Evolutionary conservation across 768 basidiomycete genomes (phyloP).

Genomic region (Boletus fagicola): DNA sequence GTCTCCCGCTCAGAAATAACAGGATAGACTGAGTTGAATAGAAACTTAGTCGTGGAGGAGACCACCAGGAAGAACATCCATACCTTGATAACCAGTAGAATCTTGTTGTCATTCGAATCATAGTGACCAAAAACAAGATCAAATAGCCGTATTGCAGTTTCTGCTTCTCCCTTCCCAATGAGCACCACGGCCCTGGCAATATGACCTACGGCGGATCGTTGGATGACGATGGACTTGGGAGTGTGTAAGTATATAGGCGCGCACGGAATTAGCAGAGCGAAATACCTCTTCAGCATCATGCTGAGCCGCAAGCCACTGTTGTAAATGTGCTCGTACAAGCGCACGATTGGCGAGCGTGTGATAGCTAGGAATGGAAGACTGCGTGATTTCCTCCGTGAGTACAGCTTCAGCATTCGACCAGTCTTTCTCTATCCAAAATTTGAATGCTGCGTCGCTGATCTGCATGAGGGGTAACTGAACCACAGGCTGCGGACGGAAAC

Average conservation of each 20-base stretch:
- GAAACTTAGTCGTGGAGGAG: neutral
- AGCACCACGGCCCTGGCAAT: neutral
- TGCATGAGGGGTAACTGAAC: neutral
- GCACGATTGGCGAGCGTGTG: neutral
- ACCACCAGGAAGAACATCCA: neutral
- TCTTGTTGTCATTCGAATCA: neutral
- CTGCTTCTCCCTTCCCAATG: neutral
- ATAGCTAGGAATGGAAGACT: neutral
- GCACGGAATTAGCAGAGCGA: neutral
- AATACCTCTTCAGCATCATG: neutral
- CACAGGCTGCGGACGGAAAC: neutral
- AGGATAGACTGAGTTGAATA: neutral
- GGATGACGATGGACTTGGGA: neutral
- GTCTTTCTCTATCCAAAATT: neutral
- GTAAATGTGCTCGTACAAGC: neutral
- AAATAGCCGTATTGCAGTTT: neutral
- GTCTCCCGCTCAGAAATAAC: neutral
- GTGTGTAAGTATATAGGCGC: neutral
- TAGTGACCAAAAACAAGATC: neutral
- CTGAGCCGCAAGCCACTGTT: neutral
- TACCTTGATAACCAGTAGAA: neutral
- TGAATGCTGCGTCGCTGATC: neutral
- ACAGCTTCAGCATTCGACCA: neutral
- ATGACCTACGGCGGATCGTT: neutral
- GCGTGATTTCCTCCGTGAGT: neutral